A percentile compares a stretch with the other conserved stretches of the same genome.
Evolutionary conservation across 257 asterid species (phyloP).

Genomic region (Penstemon eatonii): DNA sequence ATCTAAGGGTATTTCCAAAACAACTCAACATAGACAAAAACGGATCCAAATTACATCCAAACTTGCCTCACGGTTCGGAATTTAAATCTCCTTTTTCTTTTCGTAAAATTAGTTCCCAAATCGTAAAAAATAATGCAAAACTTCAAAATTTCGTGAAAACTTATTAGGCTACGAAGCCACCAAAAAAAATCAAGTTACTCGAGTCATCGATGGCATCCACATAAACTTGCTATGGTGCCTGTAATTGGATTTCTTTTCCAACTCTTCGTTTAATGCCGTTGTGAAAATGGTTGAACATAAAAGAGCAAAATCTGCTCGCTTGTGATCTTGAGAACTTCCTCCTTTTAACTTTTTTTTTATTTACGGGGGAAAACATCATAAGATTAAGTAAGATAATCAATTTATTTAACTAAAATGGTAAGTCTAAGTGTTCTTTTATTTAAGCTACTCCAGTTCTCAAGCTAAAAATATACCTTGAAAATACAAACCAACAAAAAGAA

Average conservation of each 20-base stretch:
- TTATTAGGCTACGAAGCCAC: not conserved
- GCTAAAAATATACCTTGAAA: conserved; percentile 46
- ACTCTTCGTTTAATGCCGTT: conserved; percentile 8
- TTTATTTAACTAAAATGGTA: not conserved
- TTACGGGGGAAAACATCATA: conserved; percentile 7
- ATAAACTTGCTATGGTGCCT: conserved; percentile 25
- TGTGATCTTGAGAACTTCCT: conserved; percentile 29
- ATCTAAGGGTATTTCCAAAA: too few species aligned
- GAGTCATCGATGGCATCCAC: conserved; percentile 11
- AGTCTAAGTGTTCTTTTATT: conserved; percentile 25
- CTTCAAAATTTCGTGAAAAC: not conserved
- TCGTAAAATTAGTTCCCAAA: not conserved
- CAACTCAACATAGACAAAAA: too few species aligned
- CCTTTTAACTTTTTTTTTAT: conserved; percentile 27
- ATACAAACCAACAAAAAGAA: conserved; percentile 40
- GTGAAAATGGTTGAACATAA: conserved; percentile 26
- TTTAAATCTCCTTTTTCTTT: not conserved
- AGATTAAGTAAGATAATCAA: conserved; percentile 13
- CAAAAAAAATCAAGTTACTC: too few species aligned
- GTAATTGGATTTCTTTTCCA: conserved; percentile 18
- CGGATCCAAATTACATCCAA: too few species aligned
- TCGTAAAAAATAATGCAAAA: conserved; percentile 10
- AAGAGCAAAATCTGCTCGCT: conserved; percentile 31
- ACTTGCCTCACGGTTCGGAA: too few species aligned
- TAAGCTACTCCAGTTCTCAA: conserved; percentile 34